Percentiles rank a stretch among this genome's conserved stretches.
Conservation (phyloP, 228 moss, liverwort and hornwort genomes). For the Sphagnum magellanicum region DNA sequence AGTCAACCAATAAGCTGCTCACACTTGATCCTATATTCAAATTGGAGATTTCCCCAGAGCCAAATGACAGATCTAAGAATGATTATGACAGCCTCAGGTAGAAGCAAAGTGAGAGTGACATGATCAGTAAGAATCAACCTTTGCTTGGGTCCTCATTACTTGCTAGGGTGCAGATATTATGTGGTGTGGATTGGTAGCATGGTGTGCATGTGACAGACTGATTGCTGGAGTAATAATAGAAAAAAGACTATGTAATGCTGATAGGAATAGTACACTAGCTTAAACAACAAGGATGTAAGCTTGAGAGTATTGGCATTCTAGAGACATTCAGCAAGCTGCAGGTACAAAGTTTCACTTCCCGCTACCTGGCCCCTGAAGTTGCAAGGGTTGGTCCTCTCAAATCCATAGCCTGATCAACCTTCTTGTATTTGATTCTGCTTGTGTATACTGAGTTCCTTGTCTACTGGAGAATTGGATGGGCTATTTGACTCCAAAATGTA, state of each 20-base stretch:
- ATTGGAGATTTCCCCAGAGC: slow-evolving; percentile 7
- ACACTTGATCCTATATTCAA: slow-evolving; percentile 93
- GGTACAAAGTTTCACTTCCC: slow-evolving; percentile 47
- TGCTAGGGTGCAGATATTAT: too few species aligned
- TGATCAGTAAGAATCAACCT: too few species aligned
- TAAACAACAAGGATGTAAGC: too few species aligned
- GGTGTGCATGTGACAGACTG: too few species aligned
- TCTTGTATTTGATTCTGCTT: background rate
- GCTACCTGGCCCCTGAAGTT: slow-evolving; percentile 21
- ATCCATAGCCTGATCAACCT: slow-evolving; percentile 10
- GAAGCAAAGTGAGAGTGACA: too few species aligned
- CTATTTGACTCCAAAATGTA: slow-evolving; percentile 12
- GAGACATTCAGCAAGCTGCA: slow-evolving; percentile 68
- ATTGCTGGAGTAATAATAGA: too few species aligned
- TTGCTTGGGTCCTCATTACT: too few species aligned
- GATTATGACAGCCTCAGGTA: too few species aligned
- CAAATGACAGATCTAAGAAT: too few species aligned
- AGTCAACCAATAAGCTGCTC: slow-evolving; percentile 78
- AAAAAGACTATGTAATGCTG: too few species aligned
- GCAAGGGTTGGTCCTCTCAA: slow-evolving; percentile 37
- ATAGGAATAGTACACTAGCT: too few species aligned
- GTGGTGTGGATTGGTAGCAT: too few species aligned
- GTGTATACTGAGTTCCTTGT: slow-evolving; percentile 2
- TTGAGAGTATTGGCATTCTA: background rate
- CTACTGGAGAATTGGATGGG: slow-evolving; percentile 3